phyloP scores from a whole-genome alignment of 1,284 basidiomycete species.

The Rhizoctonia solani region DNA sequence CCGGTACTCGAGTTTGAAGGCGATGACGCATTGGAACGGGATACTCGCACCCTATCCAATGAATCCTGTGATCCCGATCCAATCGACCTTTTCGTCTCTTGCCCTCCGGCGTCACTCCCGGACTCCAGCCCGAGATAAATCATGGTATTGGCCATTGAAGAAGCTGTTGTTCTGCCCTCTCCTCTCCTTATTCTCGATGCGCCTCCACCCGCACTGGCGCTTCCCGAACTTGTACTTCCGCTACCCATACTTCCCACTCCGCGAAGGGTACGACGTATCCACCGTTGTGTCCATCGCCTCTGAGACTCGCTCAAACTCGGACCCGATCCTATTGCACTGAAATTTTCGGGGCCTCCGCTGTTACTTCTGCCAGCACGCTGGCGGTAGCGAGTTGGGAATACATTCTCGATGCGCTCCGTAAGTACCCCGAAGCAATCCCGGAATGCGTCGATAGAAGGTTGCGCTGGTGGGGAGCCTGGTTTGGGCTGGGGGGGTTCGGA shows the following conservation, averaged over 20 bases:
- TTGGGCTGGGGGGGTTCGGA: neutral
- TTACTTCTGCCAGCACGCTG: neutral
- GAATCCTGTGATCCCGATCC: constrained; percentile 22
- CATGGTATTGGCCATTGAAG: neutral
- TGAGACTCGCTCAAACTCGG: neutral
- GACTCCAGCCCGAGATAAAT: neutral
- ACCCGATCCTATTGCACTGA: constrained; percentile 1
- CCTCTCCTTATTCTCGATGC: neutral
- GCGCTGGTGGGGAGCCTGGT: neutral
- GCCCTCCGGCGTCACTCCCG: neutral
- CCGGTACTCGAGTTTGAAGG: neutral
- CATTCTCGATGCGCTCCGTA: neutral
- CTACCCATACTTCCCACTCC: constrained; percentile 29
- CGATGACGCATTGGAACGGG: constrained; percentile 15
- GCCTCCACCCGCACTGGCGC: neutral
- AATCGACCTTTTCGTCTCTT: neutral
- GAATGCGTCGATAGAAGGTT: constrained; percentile 8
- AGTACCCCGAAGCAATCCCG: constrained; percentile 23
- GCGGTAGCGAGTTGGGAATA: neutral
- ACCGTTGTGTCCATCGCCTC: constrained; percentile 11
- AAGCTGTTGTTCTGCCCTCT: neutral
- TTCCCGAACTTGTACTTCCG: constrained; percentile 14
- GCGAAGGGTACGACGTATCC: constrained; percentile 19
- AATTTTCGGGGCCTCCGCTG: neutral
- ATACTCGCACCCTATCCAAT: constrained; percentile 15